phyloP scores from a whole-genome alignment of 2,329 filamentous ascomycete species.

The Canariomyces notabilis region DNA sequence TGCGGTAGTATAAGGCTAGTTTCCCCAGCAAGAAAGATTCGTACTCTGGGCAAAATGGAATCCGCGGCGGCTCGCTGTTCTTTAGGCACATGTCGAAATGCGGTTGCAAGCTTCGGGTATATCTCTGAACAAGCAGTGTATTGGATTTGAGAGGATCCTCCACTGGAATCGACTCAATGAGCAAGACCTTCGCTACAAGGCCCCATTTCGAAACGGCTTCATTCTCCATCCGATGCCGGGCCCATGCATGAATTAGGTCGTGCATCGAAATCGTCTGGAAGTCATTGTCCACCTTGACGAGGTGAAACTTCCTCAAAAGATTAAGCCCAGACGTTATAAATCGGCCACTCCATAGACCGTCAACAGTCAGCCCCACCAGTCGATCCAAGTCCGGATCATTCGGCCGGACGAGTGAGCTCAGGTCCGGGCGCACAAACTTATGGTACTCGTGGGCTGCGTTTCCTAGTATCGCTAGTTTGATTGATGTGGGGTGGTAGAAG shows the following conservation, averaged over 20 bases:
- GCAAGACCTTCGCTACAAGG: conserved; percentile 1
- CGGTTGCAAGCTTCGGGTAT: not conserved
- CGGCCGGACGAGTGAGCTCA: not conserved
- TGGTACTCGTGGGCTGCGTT: conserved; percentile 11
- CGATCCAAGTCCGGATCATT: conserved; percentile 7
- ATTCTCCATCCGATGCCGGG: conserved; percentile 16
- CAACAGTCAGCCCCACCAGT: conserved; percentile 4
- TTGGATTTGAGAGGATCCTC: too few relatives aligned
- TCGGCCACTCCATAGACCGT: conserved; percentile 3
- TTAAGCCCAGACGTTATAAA: conserved; percentile 1
- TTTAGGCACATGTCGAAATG: not conserved
- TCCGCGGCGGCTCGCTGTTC: too few relatives aligned
- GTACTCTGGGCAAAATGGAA: not conserved
- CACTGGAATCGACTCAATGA: conserved; percentile 15
- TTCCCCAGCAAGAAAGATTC: not conserved
- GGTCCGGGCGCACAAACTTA: not conserved
- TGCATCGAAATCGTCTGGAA: conserved; percentile 22
- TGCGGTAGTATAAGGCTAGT: conserved; percentile 1
- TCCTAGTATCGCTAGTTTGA: conserved; percentile 16
- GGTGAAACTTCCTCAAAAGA: conserved; percentile 18
- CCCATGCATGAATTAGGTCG: conserved; percentile 25
- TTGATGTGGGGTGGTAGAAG: conserved; percentile 28
- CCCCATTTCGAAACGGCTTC: not conserved
- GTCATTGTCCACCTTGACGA: conserved; percentile 15
- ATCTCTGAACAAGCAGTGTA: not conserved